A percentile compares a stretch with the other conserved stretches of the same genome.
Evolutionary conservation across 2,329 filamentous ascomycete species (phyloP).

Genomic region (Fusarium chuoi): DNA sequence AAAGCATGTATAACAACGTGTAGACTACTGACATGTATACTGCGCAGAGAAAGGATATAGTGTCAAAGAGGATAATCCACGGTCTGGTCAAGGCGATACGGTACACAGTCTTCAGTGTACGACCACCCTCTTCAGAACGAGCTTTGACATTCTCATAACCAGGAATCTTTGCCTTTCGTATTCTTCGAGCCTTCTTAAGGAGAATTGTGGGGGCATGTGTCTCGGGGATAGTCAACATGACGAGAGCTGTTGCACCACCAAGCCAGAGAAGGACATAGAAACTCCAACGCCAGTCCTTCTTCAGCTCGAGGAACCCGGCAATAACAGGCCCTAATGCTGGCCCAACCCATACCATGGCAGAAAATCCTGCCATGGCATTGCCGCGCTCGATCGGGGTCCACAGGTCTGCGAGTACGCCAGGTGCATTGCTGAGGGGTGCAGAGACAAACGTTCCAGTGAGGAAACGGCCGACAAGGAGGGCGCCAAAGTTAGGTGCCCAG

Average conservation of each 20-base stretch:
- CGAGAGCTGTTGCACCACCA: constrained; percentile 83
- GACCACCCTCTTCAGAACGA: constrained; percentile 16
- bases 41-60: constrained; percentile 82
- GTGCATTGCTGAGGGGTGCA: constrained; percentile 83
- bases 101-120: constrained; percentile 55
- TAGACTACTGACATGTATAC: constrained; percentile 85
- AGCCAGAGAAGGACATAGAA: constrained; percentile 63
- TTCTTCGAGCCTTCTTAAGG: constrained; percentile 23
- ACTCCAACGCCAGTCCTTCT: constrained; percentile 68
- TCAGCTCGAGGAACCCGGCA: constrained; percentile 77
- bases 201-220: constrained; percentile 85
- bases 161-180: constrained; percentile 27
- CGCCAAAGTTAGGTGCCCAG: constrained; percentile 75
- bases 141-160: constrained; percentile 29
- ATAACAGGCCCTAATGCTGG: constrained; percentile 62
- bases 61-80: constrained; percentile 78
- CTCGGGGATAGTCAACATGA: constrained; percentile 84
- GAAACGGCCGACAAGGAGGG: constrained; percentile 76
- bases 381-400: constrained; percentile 83
- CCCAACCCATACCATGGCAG: constrained; percentile 78
- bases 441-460: constrained; percentile 84
- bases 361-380: constrained; percentile 84
- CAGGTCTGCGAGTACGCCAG: constrained; percentile 80
- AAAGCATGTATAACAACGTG: constrained; percentile 77
- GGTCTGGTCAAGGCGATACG: constrained; percentile 77